Evolutionary conservation across 1,284 basidiomycete genomes (phyloP).

Genomic region (Heterobasidion parviporum): DNA sequence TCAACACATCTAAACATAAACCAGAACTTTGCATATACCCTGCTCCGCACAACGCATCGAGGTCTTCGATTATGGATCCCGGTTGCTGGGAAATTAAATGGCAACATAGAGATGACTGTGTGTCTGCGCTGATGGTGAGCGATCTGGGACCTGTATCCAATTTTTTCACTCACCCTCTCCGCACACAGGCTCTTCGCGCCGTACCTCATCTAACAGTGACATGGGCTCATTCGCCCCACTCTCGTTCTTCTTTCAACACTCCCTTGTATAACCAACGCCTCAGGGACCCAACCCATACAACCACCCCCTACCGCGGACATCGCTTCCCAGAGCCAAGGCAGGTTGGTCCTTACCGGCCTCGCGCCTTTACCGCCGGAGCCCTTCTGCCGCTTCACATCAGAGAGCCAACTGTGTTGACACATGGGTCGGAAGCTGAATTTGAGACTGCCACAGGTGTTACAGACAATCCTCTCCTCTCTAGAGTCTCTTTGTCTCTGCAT

Average conservation of each 20-base stretch:
- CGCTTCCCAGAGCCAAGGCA: neutral
- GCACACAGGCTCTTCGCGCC: conserved; percentile 50
- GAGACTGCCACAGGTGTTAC: neutral
- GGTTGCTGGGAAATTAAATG: conserved; percentile 71
- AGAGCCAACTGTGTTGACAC: neutral
- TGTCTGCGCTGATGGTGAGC: conserved; percentile 59
- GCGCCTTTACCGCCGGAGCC: neutral
- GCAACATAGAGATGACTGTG: conserved; percentile 64
- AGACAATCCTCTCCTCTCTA: neutral
- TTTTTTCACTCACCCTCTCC: conserved; percentile 2
- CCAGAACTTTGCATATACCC: conserved; percentile 1
- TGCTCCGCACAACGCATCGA: conserved; percentile 44
- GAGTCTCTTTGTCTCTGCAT: neutral
- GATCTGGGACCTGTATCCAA: neutral
- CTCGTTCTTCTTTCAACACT: neutral
- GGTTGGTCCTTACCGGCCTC: neutral
- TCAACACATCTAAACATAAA: neutral
- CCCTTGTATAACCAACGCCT: neutral
- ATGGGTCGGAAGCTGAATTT: neutral
- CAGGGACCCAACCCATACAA: neutral
- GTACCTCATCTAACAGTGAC: conserved; percentile 67
- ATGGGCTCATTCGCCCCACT: conserved; percentile 55
- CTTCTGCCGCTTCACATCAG: neutral
- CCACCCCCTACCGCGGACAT: neutral
- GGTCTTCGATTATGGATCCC: conserved; percentile 45